A percentile compares a stretch with the other conserved stretches of the same genome.
These are phyloP conservation scores for Dictyostelium capitatum DNA, from an alignment of 78 protist genomes.

Conservation along the genomic window DNA sequence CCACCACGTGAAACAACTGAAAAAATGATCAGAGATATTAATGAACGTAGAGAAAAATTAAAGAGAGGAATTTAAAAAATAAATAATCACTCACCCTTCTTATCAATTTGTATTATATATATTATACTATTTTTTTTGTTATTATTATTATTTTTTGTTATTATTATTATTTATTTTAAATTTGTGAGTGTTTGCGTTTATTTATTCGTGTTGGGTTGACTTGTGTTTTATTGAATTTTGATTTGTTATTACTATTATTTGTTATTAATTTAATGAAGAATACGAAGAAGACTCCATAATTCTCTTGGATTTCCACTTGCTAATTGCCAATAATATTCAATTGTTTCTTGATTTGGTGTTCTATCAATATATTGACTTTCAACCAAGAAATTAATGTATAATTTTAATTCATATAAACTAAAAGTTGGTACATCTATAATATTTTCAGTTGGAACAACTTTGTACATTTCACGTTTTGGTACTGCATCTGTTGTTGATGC, in stretches of 20 bases:
- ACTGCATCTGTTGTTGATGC: conserved; percentile 37
- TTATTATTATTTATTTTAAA: neutral
- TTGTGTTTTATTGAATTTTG: too few relatives aligned
- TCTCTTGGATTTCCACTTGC: conserved; percentile 73
- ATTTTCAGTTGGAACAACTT: neutral
- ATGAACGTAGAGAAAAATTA: neutral
- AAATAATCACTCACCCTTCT: too few relatives aligned
- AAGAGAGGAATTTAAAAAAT: neutral
- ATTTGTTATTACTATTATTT: too few relatives aligned
- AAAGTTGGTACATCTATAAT: neutral
- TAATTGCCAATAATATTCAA: conserved; percentile 69
- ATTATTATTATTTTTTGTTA: neutral
- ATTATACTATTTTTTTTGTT: neutral
- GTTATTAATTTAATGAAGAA: neutral
- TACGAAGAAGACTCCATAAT: conserved; percentile 35
- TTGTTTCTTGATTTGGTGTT: conserved; percentile 67
- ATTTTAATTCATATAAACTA: conserved; percentile 48
- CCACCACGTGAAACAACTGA: neutral
- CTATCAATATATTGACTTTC: neutral
- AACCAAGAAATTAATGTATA: conserved; percentile 32
- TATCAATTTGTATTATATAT: neutral
- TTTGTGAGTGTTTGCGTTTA: too few relatives aligned
- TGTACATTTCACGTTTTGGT: conserved; percentile 7
- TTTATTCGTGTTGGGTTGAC: too few relatives aligned
- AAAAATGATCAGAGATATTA: conserved; percentile 7